Evolutionary conservation across 2,329 filamentous ascomycete genomes (phyloP).

Genomic region (Curvularia verruculosa): DNA sequence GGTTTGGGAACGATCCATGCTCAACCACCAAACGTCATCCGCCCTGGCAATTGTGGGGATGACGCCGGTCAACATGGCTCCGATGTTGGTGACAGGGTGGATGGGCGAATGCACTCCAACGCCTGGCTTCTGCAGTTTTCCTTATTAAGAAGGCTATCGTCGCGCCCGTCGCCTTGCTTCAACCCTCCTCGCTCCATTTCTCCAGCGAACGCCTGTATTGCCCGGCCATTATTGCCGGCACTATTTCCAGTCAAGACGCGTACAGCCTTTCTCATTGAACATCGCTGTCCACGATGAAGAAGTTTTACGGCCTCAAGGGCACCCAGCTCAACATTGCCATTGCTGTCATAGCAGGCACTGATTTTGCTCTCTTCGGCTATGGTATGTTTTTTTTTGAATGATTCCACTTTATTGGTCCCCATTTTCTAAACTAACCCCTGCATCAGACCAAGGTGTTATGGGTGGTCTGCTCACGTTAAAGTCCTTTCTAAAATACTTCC

Average conservation of each 20-base stretch:
- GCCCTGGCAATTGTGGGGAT: constrained; percentile 15
- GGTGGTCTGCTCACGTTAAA: constrained; percentile 70
- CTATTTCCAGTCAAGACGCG: constrained; percentile 2
- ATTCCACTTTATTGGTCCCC: not conserved
- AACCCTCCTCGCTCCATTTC: not conserved
- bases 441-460: constrained; percentile 60
- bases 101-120: constrained; percentile 15
- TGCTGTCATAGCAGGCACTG: constrained; percentile 72
- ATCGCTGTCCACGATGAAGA: constrained; percentile 30
- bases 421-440: constrained; percentile 14
- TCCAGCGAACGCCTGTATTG: not conserved
- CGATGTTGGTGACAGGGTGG: constrained; percentile 6
- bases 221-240: not conserved
- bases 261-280: not conserved
- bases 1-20: constrained; percentile 18
- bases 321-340: constrained; percentile 69
- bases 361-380: constrained; percentile 70
- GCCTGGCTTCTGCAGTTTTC: constrained; percentile 1
- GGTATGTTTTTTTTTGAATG: constrained; percentile 49
- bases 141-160: constrained; percentile 10
- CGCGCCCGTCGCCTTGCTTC: constrained; percentile 6
- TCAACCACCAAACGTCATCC: constrained; percentile 25
- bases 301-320: constrained; percentile 71
- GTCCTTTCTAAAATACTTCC: constrained; percentile 60
- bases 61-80: constrained; percentile 18